Evolutionary conservation across 768 basidiomycete species (phyloP).

Genomic region (Galerina marginata): DNA sequence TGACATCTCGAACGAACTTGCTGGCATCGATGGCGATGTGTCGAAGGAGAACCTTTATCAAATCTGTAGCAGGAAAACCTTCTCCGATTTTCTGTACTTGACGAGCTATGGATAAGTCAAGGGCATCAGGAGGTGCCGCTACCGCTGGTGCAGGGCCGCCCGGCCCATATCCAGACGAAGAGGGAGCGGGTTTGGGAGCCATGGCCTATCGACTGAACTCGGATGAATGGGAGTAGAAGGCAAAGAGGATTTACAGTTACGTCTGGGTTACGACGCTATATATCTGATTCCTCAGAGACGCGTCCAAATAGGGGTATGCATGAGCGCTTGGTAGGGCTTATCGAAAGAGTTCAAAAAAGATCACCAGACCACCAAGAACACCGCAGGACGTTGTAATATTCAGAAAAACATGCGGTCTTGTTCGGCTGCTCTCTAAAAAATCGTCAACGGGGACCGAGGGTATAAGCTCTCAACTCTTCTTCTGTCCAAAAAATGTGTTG

Average conservation of each 20-base stretch:
- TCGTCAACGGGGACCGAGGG: too few species aligned
- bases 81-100: slow-evolving; percentile 6
- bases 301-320: too few species aligned
- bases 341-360: background rate
- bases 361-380: background rate
- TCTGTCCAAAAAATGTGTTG: too few species aligned
- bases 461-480: too few species aligned
- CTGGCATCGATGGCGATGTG: slow-evolving; percentile 20
- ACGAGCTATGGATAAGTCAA: slow-evolving; percentile 13
- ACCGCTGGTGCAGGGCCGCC: background rate
- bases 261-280: too few species aligned
- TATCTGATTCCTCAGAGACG: too few species aligned
- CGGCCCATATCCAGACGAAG: background rate
- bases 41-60: slow-evolving; percentile 24
- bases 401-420: too few species aligned
- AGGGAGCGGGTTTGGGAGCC: background rate
- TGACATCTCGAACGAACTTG: slow-evolving; percentile 19
- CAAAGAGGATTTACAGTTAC: too few species aligned
- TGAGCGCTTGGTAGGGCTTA: background rate
- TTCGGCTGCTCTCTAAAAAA: too few species aligned
- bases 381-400: too few species aligned
- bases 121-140: background rate
- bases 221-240: too few species aligned
- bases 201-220: too few species aligned
- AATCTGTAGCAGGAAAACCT: slow-evolving; percentile 24